Base-by-base conservation (phyloP, 208 protist genomes). In the Acanthamoeba divionensis region DNA sequence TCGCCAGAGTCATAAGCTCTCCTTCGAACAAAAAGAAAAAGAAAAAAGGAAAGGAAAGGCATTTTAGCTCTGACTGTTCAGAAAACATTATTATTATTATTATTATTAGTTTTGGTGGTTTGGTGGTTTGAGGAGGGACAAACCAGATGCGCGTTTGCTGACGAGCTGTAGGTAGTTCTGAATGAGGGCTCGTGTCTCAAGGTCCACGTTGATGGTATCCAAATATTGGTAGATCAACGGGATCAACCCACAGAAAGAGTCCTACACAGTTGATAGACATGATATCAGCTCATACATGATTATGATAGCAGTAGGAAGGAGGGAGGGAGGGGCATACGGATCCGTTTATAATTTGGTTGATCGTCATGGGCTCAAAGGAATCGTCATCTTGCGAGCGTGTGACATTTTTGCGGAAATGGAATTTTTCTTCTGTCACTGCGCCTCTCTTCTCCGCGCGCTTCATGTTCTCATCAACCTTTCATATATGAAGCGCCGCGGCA, bases 311-410 rank as follows among this genome's bases (percentile, higher is more conserved):
- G 69, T 4, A 29, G 21, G 21, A 45, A 0, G 57, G 1, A 18
- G 57, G 1, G 1, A 15, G 13, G 15, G 29, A 66, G 12, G 5
- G 41, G 47, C 38, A 26, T 41, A 67, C 90, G 62, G 88, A 92
- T 15, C 98, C 98, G 93, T 99, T 99, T 83, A 99, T 97, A 36
- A 99, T 98, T 71, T 99, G 97, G 90, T 98, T 92, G 26, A 99
- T 92, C 9, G 94, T 96, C 90, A 99, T 96, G 86, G 97, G 91
- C 62, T 94, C 92, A 77, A 93, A 93, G 52, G n/a, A n/a, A n/a
- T n/a, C n/a, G n/a, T n/a, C n/a, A n/a, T n/a, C 41, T 15, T 33
- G 55, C 66, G 36, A n/a, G 5, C 75, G 67, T 41, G 60, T 38
- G 36, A 98, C 97, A 89, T 98, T 80, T 85, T 97, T 97, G 66